A percentile compares a stretch with the other conserved stretches of the same genome.
Evolutionary conservation across 1,139 yeast species (phyloP).

Genomic region (Debaryomycetaceae sp.): DNA sequence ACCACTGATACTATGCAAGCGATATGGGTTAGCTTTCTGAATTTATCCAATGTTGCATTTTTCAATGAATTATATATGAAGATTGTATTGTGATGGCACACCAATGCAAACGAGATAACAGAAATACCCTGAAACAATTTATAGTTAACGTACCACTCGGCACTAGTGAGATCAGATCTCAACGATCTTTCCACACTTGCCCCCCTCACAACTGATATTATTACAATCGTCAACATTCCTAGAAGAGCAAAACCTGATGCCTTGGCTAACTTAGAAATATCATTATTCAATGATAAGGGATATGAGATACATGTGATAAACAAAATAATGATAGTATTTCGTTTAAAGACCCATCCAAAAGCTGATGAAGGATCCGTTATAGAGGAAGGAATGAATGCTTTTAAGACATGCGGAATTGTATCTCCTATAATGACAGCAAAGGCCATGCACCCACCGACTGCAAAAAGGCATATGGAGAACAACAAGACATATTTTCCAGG

Average conservation of each 20-base stretch:
- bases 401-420: conserved; percentile 85
- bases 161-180: conserved; percentile 44
- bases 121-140: conserved; percentile 85
- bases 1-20: conserved; percentile 80
- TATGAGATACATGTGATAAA: conserved; percentile 74
- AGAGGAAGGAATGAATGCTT: conserved; percentile 58
- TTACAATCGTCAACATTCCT: conserved; percentile 77
- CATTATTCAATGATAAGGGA: conserved; percentile 77
- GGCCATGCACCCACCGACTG: conserved; percentile 93
- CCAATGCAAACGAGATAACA: conserved; percentile 88
- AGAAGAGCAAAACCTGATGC: conserved; percentile 84
- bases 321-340: conserved; percentile 66
- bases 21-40: conserved; percentile 74
- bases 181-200: conserved; percentile 51
- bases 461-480: conserved; percentile 80
- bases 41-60: conserved; percentile 71
- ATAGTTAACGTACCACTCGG: conserved; percentile 55
- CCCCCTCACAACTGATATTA: conserved; percentile 70
- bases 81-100: conserved; percentile 91
- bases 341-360: conserved; percentile 50
- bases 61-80: conserved; percentile 81
- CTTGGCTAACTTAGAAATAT: conserved; percentile 81
- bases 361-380: conserved; percentile 34
- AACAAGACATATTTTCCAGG: conserved; percentile 66
- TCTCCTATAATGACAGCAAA: conserved; percentile 94